Percentiles rank a stretch among this genome's conserved stretches.
Conservation (phyloP, 2,329 filamentous ascomycete genomes). For the Exophiala bonariae region DNA sequence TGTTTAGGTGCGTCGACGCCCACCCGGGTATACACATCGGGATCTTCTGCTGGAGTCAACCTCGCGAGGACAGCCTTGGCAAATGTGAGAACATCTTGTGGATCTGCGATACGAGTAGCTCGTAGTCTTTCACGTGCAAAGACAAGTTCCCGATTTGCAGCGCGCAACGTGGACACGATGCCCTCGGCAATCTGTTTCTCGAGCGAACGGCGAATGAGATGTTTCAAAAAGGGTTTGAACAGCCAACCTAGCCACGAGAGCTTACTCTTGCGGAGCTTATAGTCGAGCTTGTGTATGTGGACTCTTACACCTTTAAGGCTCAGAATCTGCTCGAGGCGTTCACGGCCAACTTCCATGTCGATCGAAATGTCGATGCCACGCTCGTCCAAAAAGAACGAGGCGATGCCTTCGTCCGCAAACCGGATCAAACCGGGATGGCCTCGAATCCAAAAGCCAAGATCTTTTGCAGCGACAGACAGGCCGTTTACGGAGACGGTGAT, state of each 20-base stretch:
- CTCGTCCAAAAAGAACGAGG: conserved; percentile 81
- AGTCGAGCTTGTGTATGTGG: conserved; percentile 82
- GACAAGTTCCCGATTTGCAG: conserved; percentile 79
- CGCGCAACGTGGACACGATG: conserved; percentile 68
- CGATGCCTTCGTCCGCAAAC: conserved; percentile 79
- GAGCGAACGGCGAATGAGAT: conserved; percentile 74
- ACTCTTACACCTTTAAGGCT: conserved; percentile 75
- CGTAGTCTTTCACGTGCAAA: conserved; percentile 84
- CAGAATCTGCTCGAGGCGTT: conserved; percentile 77
- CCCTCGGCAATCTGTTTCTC: conserved; percentile 74
- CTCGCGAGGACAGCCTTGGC: conserved; percentile 77
- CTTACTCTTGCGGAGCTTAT: conserved; percentile 71
- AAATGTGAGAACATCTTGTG: conserved; percentile 78
- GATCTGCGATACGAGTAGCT: conserved; percentile 79
- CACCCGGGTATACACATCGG: conserved; percentile 72
- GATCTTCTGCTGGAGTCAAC: conserved; percentile 69
- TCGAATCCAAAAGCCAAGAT: conserved; percentile 87
- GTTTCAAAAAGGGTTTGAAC: conserved; percentile 78
- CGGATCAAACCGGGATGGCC: conserved; percentile 73
- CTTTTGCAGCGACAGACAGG: conserved; percentile 78
- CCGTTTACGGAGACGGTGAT: conserved; percentile 79
- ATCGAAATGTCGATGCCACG: conserved; percentile 83
- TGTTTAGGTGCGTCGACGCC: conserved; percentile 64
- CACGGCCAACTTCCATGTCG: conserved; percentile 78
- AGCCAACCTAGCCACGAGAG: conserved; percentile 79